Evolutionary conservation across 2,329 filamentous ascomycete genomes (phyloP).

Genomic region (Colletotrichum sp.): DNA sequence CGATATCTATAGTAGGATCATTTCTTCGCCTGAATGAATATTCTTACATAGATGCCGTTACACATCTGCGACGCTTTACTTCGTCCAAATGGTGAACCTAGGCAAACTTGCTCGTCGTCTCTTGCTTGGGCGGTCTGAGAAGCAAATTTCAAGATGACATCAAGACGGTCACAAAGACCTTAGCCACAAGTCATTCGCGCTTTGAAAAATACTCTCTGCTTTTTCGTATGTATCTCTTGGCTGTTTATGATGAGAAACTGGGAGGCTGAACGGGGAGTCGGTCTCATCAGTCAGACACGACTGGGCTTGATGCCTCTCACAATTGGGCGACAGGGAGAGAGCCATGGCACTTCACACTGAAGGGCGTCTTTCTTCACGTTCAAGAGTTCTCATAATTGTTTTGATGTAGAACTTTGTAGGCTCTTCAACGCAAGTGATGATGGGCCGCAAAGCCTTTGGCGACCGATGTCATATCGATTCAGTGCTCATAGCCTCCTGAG

Average conservation of each 20-base stretch:
- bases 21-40: neutral
- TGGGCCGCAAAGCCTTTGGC: neutral
- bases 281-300: neutral
- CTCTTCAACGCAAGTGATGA: neutral
- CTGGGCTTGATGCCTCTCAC: neutral
- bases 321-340: neutral
- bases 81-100: neutral
- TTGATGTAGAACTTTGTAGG: neutral
- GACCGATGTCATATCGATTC: neutral
- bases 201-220: neutral
- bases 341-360: neutral
- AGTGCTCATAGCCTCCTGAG: neutral
- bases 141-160: neutral
- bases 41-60: neutral
- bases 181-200: rapidly evolving
- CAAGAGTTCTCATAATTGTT: neutral
- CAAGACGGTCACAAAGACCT: neutral
- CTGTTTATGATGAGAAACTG: neutral
- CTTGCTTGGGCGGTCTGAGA: neutral
- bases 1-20: neutral
- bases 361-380: neutral
- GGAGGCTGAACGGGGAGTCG: neutral
- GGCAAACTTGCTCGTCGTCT: neutral
- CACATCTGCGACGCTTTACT: neutral
- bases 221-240: neutral